Base-by-base conservation (phyloP, 352 stramenopile genomes). In the Halophytophthora batemanensis region DNA sequence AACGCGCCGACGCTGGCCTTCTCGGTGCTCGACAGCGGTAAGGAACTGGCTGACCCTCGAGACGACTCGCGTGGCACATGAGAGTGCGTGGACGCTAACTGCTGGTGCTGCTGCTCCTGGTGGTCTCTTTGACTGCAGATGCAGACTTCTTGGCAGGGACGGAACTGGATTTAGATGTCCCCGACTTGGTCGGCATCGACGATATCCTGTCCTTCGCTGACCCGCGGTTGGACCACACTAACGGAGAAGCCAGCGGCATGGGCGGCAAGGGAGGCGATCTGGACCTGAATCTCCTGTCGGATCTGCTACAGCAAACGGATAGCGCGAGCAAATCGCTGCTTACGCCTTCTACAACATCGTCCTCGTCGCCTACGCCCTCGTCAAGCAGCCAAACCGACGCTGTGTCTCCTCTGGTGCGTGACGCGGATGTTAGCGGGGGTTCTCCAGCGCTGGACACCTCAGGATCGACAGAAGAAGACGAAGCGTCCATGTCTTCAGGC, bases 211-310 rank as follows among this genome's bases (percentile, higher is more conserved):
- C 25, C 25, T 31, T 31, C 8, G 25, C 8, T 10, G 25, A 31
- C 25, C 25, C 25, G 4, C 25, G 25, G 25, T 8, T 31, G 25
- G 25, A 31, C 25, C 8, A 4, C 25, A 31, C 25, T 31, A 8
- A 8, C 25, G 25, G 25, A 31, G 25, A 31, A 31, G 25, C 25
- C 4, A 8, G 25, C 25, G 8, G 4, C 25, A 31, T 8, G 25
- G 25, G 8, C 4, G 25, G 25, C 25, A 31, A 31, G 25, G 25
- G 25, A 14, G 44, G 40, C 19, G 64, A 78, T 21, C 53, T 74
- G 22, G 68, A 78, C 25, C 49, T 74, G 34, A 68, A 40, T 42
- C 78, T 86, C 36, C 63, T 86, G 15, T 77, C 67, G 1, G 67
- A 83, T 28, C 71, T 83, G 2, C 51, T 86, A 29, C 55, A 70